phyloP scores from a whole-genome alignment of 176 grass and related monocot species.

The Sorghum bicolor region Sorghum_bicolor_NCBIv3 NC_012879.2:51132501-51133000 shows the following conservation, averaged over 20 bases:
- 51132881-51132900: neutral
- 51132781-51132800: neutral
- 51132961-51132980: neutral
- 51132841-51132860: neutral
- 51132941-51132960: neutral
- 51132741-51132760: neutral
- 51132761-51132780: neutral
- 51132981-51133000: neutral
- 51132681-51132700: conserved; percentile 15
- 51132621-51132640: neutral
- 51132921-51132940: neutral
- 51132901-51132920: neutral
- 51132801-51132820: neutral
- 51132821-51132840: conserved; percentile 15
- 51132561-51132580: neutral
- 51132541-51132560: neutral
- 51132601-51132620: neutral
- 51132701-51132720: neutral
- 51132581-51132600: neutral
- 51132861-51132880: neutral
- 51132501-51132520: neutral
- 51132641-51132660: neutral
- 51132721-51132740: neutral
- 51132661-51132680: conserved; percentile 11
- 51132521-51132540: neutral